Conservation (phyloP, 495 filamentous ascomycete species). For the Aspergillus diversus region DNA sequence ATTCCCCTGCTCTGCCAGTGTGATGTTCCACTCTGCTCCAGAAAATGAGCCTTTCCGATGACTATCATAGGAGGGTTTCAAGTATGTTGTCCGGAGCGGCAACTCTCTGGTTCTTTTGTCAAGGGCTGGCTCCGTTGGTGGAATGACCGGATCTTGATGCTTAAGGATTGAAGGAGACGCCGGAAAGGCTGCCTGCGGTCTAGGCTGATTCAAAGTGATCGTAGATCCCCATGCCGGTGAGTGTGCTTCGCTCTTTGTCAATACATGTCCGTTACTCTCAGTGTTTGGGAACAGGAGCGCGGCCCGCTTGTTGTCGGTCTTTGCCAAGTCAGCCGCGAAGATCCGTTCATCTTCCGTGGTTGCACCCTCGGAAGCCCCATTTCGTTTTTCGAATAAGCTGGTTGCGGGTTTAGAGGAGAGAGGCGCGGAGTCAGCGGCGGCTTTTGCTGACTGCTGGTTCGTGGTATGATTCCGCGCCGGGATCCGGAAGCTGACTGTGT, state of each 20-base stretch:
- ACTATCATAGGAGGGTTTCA: constrained; percentile 9
- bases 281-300: constrained; percentile 41
- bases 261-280: constrained; percentile 22
- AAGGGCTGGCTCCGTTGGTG: constrained; percentile 27
- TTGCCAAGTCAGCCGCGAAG: constrained; percentile 51
- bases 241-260: constrained; percentile 48
- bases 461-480: constrained; percentile 32
- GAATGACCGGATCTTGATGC: constrained; percentile 56
- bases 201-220: constrained; percentile 69
- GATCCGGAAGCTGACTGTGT: constrained; percentile 78
- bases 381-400: constrained; percentile 44
- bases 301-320: constrained; percentile 33
- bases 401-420: constrained; percentile 41
- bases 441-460: constrained; percentile 41
- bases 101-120: constrained; percentile 31
- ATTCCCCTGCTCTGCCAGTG: constrained; percentile 85
- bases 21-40: constrained; percentile 76
- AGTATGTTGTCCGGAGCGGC: constrained; percentile 18
- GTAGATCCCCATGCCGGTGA: constrained; percentile 69
- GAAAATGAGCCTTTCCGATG: constrained; percentile 64
- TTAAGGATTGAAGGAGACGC: constrained; percentile 75
- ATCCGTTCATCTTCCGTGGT: constrained; percentile 63
- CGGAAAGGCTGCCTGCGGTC: constrained; percentile 64
- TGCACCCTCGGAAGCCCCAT: constrained; percentile 51
- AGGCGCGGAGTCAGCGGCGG: constrained; percentile 30